Percentiles rank a stretch among this genome's conserved stretches.
phyloP scores from a whole-genome alignment of 192 early-diverging fungal species.

The Dissophora globulifera region DNA sequence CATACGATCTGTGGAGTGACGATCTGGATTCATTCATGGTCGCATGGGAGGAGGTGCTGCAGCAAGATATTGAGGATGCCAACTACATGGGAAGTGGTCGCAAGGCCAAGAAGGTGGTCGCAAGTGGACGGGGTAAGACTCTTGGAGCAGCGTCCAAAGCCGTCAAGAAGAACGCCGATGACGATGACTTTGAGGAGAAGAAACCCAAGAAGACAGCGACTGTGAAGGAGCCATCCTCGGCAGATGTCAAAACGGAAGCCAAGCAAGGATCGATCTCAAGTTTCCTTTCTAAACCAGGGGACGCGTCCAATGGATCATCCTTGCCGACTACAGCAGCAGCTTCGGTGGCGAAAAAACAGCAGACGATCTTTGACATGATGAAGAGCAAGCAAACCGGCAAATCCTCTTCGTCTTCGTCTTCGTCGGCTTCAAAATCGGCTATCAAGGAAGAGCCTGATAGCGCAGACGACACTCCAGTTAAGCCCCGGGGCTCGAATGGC shows the following conservation, averaged over 20 bases:
- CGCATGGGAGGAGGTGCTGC: constrained; percentile 76
- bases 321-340: neutral
- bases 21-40: constrained; percentile 88
- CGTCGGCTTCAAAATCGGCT: neutral
- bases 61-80: constrained; percentile 40
- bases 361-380: constrained; percentile 50
- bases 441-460: constrained; percentile 18
- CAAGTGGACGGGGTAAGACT: constrained; percentile 8
- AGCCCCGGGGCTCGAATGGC: neutral
- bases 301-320: neutral
- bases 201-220: constrained; percentile 36
- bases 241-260: constrained; percentile 55
- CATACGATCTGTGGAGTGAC: constrained; percentile 82
- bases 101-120: constrained; percentile 32
- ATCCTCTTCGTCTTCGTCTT: neutral
- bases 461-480: constrained; percentile 5
- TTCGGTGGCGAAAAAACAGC: constrained; percentile 31
- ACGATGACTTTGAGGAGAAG: constrained; percentile 49
- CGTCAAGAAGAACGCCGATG: constrained; percentile 28
- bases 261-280: constrained; percentile 38
- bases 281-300: constrained; percentile 9
- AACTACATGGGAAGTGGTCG: constrained; percentile 33
- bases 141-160: constrained; percentile 35
- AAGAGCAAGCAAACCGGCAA: constrained; percentile 15
- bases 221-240: constrained; percentile 40